Evolutionary conservation across 1,139 yeast genomes (phyloP).

Genomic region (Magnusiomyces suaveolens): DNA sequence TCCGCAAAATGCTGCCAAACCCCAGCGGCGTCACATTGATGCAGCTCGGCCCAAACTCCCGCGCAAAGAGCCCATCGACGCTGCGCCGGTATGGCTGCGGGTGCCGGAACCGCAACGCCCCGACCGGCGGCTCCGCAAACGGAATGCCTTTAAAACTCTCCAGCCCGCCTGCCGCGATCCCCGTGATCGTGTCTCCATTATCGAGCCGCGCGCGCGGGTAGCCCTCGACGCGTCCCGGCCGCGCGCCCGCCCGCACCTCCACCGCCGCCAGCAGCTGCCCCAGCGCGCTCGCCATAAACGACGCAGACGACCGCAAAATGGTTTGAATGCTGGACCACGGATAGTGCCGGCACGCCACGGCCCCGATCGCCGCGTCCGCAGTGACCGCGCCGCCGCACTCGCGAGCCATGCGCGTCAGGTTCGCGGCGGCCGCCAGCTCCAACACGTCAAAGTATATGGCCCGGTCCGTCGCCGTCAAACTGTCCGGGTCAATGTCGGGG

Average conservation of each 20-base stretch:
- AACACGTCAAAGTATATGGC: background rate
- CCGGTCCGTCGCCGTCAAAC: background rate
- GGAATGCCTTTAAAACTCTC: slow-evolving; percentile 25
- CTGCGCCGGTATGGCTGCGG: slow-evolving; percentile 18
- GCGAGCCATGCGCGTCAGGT: too few species aligned
- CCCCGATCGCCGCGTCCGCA: background rate
- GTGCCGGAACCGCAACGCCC: slow-evolving; percentile 19
- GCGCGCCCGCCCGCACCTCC: background rate
- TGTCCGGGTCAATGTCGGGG: background rate
- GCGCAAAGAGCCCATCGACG: slow-evolving; percentile 10
- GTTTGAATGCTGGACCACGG: background rate
- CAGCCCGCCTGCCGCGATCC: slow-evolving; percentile 4
- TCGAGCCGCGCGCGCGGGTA: slow-evolving; percentile 1
- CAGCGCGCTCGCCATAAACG: background rate
- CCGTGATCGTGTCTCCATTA: slow-evolving; percentile 9
- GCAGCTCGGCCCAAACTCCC: slow-evolving; percentile 2
- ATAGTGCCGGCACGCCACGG: background rate
- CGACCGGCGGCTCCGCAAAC: slow-evolving; percentile 26
- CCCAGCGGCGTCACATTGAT: slow-evolving; percentile 7
- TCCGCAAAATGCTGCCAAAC: slow-evolving; percentile 3
- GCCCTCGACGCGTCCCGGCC: background rate
- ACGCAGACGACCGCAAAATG: background rate
- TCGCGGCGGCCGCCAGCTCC: too few species aligned
- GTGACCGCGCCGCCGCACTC: too few species aligned
- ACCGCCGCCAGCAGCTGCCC: background rate